Evolutionary conservation across 495 filamentous ascomycete species (phyloP), one percentile per base, ranked within the genome.

Genomic region (Tuber brumale): DNA sequence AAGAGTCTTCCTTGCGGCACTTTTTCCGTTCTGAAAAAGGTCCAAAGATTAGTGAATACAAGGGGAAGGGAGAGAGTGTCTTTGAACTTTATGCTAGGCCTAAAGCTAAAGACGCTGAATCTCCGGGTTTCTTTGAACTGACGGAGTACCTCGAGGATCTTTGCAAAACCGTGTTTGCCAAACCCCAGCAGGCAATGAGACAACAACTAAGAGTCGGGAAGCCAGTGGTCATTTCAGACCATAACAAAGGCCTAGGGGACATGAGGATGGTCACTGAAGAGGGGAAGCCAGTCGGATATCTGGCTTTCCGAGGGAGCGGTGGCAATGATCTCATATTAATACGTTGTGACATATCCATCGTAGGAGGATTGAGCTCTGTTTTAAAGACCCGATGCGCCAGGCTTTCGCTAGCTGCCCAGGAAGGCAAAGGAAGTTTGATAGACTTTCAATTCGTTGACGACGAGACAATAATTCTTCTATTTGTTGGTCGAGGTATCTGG

Each of bases 361-460:
- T 85, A 66, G 89, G 88, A 72, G 89, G 89, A 14, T 85, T 90
- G 70, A 90, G 89, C 77, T 87, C 88, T 70, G 82, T 77, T 44
- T 85, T 84, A 23, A 85, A 86, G 9, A 74, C 86, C 35, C 84
- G 86, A 51, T 84, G 83, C 1, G 73, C 90, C 16, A 81, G 84
- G 61, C 75, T 89, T 27, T 78, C 85, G 31, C 61, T 81, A 69
- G 71, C 78, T 39, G 6, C 76, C 10, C 46, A 76, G 51, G 79
- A 72, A 44, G 43, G 37, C 31, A 75, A 84, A 44, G 87, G 86
- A 31, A 82, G 84, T 44, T 81, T 90, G 57, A 84, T 84, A 37
- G 88, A 90, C 80, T 72, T 89, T 19, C 86, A 89, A 82, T 90
- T 90, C 72, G 85, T 89, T 27, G 85, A 88, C 61, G 88, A 90